Evolutionary conservation across 1,284 basidiomycete species (phyloP).

Genomic region (Rhizoctonia solani): DNA sequence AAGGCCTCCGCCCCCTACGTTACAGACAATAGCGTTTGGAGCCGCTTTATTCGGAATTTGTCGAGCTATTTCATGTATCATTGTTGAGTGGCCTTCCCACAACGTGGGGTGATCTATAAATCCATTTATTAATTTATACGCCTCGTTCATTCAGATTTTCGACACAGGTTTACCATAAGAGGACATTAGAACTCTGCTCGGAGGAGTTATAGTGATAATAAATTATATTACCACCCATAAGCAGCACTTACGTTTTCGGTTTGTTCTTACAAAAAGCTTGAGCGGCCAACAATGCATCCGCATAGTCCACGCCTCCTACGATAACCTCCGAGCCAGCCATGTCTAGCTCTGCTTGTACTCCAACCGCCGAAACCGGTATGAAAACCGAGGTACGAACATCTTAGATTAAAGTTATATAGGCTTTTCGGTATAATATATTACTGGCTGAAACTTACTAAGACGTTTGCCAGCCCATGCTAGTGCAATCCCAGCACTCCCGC

Average conservation of each 20-base stretch:
- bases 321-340: constrained; percentile 60
- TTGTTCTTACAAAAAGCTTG: constrained; percentile 51
- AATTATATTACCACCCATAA: not conserved
- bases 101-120: constrained; percentile 66
- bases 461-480: constrained; percentile 62
- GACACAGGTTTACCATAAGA: not conserved
- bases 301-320: constrained; percentile 59
- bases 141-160: not conserved
- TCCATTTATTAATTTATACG: constrained; percentile 45
- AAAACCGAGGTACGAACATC: constrained; percentile 65
- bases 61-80: constrained; percentile 63
- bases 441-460: not conserved
- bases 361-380: constrained; percentile 50
- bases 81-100: constrained; percentile 74
- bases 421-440: not conserved
- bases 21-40: constrained; percentile 74
- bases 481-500: constrained; percentile 75
- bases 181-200: constrained; percentile 4
- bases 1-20: constrained; percentile 73
- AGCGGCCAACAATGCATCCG: constrained; percentile 58
- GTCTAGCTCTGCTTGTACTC: constrained; percentile 45
- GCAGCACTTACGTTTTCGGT: constrained; percentile 41
- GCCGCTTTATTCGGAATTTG: constrained; percentile 53
- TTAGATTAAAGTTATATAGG: constrained; percentile 43
- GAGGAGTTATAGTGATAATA: not conserved